Conservation (phyloP, 768 basidiomycete genomes). For the Hydnomerulius pinastri region DNA sequence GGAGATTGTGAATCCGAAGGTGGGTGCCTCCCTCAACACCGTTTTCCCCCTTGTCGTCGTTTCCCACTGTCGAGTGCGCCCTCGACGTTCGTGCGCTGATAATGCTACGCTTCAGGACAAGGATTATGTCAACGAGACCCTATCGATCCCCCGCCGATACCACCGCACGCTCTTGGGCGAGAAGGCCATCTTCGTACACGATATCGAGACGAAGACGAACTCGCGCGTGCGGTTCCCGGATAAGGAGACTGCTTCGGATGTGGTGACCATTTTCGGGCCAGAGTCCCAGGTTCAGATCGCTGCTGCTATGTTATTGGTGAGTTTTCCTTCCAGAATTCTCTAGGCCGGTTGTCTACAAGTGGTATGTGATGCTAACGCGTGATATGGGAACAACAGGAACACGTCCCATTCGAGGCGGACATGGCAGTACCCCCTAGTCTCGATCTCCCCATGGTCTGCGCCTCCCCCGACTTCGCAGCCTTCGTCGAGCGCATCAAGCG, state of each 20-base stretch:
- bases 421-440: constrained; percentile 85
- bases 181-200: constrained; percentile 95
- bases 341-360: too few relatives aligned
- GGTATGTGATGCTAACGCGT: neutral
- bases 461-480: constrained; percentile 80
- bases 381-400: constrained; percentile 59
- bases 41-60: too few relatives aligned
- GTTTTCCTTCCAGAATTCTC: constrained; percentile 34
- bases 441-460: constrained; percentile 75
- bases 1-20: constrained; percentile 97
- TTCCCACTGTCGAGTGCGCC: too few relatives aligned
- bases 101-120: too few relatives aligned
- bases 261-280: constrained; percentile 95
- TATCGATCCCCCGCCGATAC: constrained; percentile 92
- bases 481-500: constrained; percentile 91
- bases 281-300: constrained; percentile 97
- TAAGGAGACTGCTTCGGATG: constrained; percentile 91
- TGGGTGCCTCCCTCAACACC: too few relatives aligned
- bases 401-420: constrained; percentile 95
- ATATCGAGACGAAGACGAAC: constrained; percentile 96
- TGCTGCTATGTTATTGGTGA: constrained; percentile 89
- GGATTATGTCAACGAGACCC: constrained; percentile 92
- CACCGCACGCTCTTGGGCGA: constrained; percentile 95
- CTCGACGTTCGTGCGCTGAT: too few relatives aligned
- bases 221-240: constrained; percentile 91